A percentile compares a stretch with the other conserved stretches of the same genome.
Conservation (phyloP, 2,329 filamentous ascomycete genomes). For the Fusarium ramigenum region DNA sequence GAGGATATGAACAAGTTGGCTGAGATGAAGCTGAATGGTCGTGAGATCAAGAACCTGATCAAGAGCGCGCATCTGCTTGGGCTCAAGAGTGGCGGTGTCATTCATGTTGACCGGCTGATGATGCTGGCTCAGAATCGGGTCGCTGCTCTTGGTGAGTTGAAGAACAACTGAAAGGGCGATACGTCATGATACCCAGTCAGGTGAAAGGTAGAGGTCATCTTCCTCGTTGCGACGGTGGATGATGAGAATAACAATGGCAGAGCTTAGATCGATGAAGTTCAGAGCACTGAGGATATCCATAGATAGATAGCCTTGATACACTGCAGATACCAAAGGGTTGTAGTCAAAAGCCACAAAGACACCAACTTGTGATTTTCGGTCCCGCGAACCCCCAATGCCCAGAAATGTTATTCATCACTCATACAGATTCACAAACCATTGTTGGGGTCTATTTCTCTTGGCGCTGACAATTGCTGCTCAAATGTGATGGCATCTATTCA, state of each 20-base stretch:
- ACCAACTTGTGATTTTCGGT: accelerated
- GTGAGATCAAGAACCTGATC: slow-evolving; percentile 60
- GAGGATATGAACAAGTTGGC: slow-evolving; percentile 49
- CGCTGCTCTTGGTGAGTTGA: slow-evolving; percentile 5
- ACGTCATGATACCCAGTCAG: accelerated
- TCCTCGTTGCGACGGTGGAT: neutral
- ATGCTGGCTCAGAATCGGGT: slow-evolving; percentile 48
- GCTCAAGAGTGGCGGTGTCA: slow-evolving; percentile 42
- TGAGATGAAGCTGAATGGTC: slow-evolving; percentile 54
- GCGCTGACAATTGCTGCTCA: neutral
- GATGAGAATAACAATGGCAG: neutral
- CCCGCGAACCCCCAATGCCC: neutral
- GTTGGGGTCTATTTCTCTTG: neutral
- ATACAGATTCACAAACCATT: neutral
- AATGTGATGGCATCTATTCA: neutral
- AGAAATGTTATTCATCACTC: no score
- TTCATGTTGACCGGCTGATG: slow-evolving; percentile 43
- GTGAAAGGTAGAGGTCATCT: neutral
- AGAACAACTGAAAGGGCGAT: neutral
- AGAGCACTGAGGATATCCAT: no score
- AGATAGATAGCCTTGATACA: neutral
- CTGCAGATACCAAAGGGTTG: accelerated
- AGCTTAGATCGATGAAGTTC: neutral
- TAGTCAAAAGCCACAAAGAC: accelerated
- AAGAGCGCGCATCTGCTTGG: slow-evolving; percentile 51